Conservation (phyloP, 371 early-diverging fungal species). For the Zopfochytrium polystomum region DNA sequence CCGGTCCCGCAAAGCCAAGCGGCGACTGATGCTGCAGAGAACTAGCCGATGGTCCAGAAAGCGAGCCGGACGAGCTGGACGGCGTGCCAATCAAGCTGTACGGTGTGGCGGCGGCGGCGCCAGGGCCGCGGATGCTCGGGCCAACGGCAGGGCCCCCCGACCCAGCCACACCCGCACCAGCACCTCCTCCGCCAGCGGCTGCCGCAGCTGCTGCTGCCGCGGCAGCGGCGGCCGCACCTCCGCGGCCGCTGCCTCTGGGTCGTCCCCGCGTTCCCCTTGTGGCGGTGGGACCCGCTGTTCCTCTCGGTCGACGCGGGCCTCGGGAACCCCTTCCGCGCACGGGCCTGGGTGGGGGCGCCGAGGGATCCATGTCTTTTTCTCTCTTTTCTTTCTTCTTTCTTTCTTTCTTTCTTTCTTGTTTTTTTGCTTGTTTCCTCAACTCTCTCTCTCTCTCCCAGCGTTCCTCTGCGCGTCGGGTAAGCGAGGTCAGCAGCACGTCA, state of each 20-base stretch:
- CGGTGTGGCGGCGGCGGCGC: too few species aligned
- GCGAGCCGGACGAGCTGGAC: too few species aligned
- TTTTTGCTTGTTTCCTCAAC: neutral
- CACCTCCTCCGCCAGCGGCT: neutral
- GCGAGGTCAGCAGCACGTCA: neutral
- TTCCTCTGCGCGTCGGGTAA: neutral
- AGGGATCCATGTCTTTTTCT: conserved; percentile 3
- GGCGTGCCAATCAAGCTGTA: too few species aligned
- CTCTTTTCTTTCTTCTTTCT: neutral
- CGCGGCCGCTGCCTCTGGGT: neutral
- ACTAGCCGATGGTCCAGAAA: too few species aligned
- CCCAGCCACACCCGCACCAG: conserved; percentile 10
- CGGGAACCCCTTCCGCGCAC: conserved; percentile 17
- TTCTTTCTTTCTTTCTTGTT: conserved; percentile 2
- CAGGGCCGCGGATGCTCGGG: neutral
- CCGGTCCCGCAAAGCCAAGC: too few species aligned
- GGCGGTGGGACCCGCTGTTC: neutral
- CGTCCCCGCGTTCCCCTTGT: conserved; percentile 7
- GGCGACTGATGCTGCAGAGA: too few species aligned
- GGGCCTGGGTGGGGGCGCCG: conserved; percentile 8
- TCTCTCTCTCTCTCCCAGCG: neutral
- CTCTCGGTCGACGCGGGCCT: conserved; percentile 6
- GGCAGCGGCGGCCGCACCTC: conserved; percentile 20
- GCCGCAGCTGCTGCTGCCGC: conserved; percentile 14
- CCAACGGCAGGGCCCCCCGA: neutral